Evolutionary conservation across 768 basidiomycete species (phyloP).

Genomic region (Leccinum boreale): DNA sequence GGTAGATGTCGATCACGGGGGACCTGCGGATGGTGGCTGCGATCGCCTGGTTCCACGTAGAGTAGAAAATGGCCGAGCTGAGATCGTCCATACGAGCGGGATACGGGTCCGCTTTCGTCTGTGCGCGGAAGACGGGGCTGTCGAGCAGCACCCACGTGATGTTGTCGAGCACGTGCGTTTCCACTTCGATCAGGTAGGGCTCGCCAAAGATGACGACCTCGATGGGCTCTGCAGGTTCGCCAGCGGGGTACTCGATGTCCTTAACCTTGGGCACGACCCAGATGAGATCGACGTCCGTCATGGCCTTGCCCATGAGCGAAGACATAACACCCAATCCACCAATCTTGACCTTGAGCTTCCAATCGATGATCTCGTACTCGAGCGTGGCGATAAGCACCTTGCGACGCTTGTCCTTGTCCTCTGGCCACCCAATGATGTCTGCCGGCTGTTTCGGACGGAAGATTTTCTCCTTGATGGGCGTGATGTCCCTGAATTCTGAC

Average conservation of each 20-base stretch:
- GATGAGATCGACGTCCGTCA: conserved; percentile 93
- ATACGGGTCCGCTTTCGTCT: conserved; percentile 94
- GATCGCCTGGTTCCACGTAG: conserved; percentile 97
- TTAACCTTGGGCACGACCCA: conserved; percentile 97
- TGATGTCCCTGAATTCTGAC: conserved; percentile 63
- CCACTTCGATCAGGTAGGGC: conserved; percentile 92
- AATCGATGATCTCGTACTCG: conserved; percentile 96
- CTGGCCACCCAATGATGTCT: conserved; percentile 96
- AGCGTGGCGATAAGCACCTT: conserved; percentile 90
- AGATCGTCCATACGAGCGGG: conserved; percentile 97
- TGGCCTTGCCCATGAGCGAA: conserved; percentile 94
- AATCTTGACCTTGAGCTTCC: conserved; percentile 98
- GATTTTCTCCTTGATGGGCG: conserved; percentile 67
- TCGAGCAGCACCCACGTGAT: conserved; percentile 94
- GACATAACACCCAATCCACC: conserved; percentile 99
- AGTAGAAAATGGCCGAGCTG: conserved; percentile 95
- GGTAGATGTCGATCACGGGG: conserved; percentile 90
- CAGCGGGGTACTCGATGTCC: conserved; percentile 88
- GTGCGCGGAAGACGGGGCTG: conserved; percentile 94
- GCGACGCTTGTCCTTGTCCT: conserved; percentile 85
- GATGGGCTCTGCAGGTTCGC: conserved; percentile 89
- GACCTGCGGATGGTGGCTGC: conserved; percentile 84
- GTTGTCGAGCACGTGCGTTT: conserved; percentile 89
- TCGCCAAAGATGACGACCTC: conserved; percentile 97
- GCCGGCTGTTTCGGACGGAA: conserved; percentile 56